Evolutionary conservation across 2,329 filamentous ascomycete genomes (phyloP).

Genomic region (Monilinia aucupariae): DNA sequence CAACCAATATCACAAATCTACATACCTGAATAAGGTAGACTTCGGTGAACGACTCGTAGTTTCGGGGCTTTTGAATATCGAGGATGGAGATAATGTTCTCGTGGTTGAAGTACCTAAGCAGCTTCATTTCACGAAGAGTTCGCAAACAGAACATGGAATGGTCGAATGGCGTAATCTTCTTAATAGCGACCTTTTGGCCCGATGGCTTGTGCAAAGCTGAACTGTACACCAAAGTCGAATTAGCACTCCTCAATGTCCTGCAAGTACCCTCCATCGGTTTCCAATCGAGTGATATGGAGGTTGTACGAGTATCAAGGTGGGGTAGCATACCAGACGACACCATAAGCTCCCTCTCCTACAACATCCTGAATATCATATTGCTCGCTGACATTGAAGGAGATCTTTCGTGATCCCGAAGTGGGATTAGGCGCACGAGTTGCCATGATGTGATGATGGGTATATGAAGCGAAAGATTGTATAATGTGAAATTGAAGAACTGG

Average conservation of each 20-base stretch:
- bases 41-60: constrained; percentile 93
- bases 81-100: constrained; percentile 99
- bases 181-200: constrained; percentile 97
- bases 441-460: constrained; percentile 22
- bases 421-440: constrained; percentile 46
- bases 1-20: neutral
- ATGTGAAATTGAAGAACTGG: constrained; percentile 1
- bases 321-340: constrained; percentile 78
- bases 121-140: constrained; percentile 98
- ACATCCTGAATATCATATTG: constrained; percentile 99
- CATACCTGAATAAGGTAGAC: constrained; percentile 95
- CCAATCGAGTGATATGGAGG: neutral
- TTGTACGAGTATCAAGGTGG: constrained; percentile 7
- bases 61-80: constrained; percentile 96
- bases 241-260: constrained; percentile 1
- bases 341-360: constrained; percentile 95
- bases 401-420: constrained; percentile 71
- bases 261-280: neutral
- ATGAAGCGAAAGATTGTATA: neutral
- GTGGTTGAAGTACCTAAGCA: constrained; percentile 97
- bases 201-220: constrained; percentile 98
- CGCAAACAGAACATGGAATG: constrained; percentile 98
- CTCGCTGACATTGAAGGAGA: constrained; percentile 99
- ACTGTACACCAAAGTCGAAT: constrained; percentile 42
- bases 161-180: constrained; percentile 99